Evolutionary conservation across 805 yeast species (phyloP).

Genomic region (Kuraishia ogatae): DNA sequence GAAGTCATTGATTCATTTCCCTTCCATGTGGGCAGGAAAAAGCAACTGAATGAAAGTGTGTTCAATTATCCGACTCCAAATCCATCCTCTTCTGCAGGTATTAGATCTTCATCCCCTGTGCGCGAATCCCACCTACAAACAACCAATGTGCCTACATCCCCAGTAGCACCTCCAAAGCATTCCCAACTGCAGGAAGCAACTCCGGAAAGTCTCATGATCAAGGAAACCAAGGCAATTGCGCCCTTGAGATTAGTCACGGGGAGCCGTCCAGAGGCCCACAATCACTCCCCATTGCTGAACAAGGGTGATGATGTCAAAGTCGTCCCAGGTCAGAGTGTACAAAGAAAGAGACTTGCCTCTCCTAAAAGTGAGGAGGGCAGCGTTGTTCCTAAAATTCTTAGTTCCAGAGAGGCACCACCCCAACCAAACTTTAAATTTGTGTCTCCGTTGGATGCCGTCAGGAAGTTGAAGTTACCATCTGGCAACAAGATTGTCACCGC

Average conservation of each 20-base stretch:
- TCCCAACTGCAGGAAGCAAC: neutral
- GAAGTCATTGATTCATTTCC: neutral
- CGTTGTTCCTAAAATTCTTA: neutral
- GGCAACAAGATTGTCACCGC: conserved; percentile 31
- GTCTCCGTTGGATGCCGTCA: conserved; percentile 28
- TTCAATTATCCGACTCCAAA: conserved; percentile 59
- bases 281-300: neutral
- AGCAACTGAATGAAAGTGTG: neutral
- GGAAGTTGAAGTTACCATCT: conserved; percentile 29
- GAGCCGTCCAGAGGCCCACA: neutral
- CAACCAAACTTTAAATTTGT: conserved; percentile 12
- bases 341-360: neutral
- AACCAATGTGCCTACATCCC: neutral
- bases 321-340: neutral
- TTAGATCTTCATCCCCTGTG: conserved; percentile 2
- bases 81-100: conserved; percentile 51
- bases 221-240: neutral
- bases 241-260: neutral
- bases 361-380: neutral
- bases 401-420: neutral
- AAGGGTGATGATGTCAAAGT: neutral
- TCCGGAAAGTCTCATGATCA: neutral
- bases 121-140: neutral
- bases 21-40: neutral
- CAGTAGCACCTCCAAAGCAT: neutral